These are phyloP conservation scores for Suillus plorans DNA, from an alignment of 768 basidiomycete species.

Conservation along the genomic window DNA sequence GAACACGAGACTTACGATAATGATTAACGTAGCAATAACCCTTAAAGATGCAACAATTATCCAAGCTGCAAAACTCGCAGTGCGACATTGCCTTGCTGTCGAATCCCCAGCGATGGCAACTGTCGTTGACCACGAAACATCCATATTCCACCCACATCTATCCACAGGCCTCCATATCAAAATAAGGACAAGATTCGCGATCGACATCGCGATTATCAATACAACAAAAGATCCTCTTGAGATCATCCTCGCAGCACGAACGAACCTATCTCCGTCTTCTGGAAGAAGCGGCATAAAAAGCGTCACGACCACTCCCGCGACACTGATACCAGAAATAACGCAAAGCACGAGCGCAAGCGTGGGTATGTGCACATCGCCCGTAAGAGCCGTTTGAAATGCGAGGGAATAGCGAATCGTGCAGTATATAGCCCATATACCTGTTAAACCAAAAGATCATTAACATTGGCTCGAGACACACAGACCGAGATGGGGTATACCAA, in stretches of 20 bases:
- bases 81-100: constrained; percentile 15
- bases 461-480: neutral
- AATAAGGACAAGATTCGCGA: constrained; percentile 55
- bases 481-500: constrained; percentile 31
- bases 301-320: constrained; percentile 34
- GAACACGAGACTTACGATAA: constrained; percentile 48
- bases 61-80: constrained; percentile 49
- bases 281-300: constrained; percentile 39
- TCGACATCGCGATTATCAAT: constrained; percentile 50
- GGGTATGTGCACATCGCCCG: constrained; percentile 35
- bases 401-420: constrained; percentile 65
- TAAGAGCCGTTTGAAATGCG: constrained; percentile 49
- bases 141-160: constrained; percentile 65
- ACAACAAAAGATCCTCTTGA: constrained; percentile 46
- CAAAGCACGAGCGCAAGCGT: constrained; percentile 31
- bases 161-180: constrained; percentile 49
- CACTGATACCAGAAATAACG: constrained; percentile 20
- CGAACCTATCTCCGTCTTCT: constrained; percentile 18
- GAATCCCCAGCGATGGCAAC: constrained; percentile 24
- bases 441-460: neutral
- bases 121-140: constrained; percentile 59
- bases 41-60: constrained; percentile 52
- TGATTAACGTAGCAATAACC: constrained; percentile 47
- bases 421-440: constrained; percentile 63
- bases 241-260: constrained; percentile 12